These are phyloP conservation scores for Sideroxylon spinosum DNA, from an alignment of 179 eudicot genomes.

Conservation along the genomic window DNA sequence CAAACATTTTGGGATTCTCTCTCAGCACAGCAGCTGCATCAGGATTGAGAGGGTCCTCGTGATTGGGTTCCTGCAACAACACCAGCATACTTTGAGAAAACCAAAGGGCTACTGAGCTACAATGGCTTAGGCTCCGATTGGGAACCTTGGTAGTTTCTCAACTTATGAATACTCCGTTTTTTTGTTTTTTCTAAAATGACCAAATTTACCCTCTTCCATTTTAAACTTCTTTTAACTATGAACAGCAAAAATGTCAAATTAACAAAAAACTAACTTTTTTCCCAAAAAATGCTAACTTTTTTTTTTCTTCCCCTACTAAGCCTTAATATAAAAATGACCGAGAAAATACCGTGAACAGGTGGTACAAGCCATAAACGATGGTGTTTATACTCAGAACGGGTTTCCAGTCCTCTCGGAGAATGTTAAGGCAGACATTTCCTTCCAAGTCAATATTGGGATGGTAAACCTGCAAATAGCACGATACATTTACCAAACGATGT, in stretches of 20 bases:
- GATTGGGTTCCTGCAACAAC: conserved; percentile 71
- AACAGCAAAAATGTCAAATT: too few relatives aligned
- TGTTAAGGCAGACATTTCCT: conserved; percentile 73
- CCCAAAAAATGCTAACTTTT: too few relatives aligned
- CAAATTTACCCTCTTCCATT: too few relatives aligned
- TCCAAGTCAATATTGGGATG: conserved; percentile 77
- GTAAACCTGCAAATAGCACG: conserved; percentile 42
- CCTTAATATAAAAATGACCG: too few relatives aligned
- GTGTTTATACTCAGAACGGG: conserved; percentile 74
- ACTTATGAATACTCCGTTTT: too few relatives aligned
- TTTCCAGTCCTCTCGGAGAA: conserved; percentile 76
- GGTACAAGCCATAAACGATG: conserved; percentile 58
- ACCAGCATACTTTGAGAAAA: not conserved
- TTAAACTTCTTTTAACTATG: too few relatives aligned
- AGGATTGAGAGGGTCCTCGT: conserved; percentile 90
- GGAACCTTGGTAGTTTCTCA: too few relatives aligned
- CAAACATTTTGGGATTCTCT: conserved; percentile 85
- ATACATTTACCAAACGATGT: not conserved
- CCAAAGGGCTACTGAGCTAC: not conserved
- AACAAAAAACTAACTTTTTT: too few relatives aligned
- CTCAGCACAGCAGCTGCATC: conserved; percentile 94
- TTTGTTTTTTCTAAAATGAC: too few relatives aligned
- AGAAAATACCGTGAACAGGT: conserved; percentile 66
- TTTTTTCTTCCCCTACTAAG: too few relatives aligned
- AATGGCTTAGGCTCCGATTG: not conserved